Conservation (phyloP, 169 alveolate genomes). For the Babesia ovis region DNA sequence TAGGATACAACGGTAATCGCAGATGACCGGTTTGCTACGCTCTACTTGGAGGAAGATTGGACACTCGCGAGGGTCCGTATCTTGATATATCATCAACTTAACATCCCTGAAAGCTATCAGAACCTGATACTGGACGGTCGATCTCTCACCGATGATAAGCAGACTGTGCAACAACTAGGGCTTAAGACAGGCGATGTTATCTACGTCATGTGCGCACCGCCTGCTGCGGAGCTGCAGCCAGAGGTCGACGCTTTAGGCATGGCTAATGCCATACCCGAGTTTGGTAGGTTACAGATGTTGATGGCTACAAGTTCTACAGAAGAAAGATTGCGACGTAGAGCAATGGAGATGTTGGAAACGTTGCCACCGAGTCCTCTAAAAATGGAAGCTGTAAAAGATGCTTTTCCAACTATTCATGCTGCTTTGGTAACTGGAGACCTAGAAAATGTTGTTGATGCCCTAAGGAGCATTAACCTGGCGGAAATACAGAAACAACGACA, state of each 20-base stretch:
- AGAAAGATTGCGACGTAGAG: not conserved
- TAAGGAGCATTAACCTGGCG: constrained; percentile 3
- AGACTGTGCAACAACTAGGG: constrained; percentile 22
- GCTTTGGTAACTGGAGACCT: constrained; percentile 29
- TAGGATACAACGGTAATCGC: not conserved
- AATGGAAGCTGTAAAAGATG: constrained; percentile 19
- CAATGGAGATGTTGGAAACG: not conserved
- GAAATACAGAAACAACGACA: constrained; percentile 52
- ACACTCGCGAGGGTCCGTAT: constrained; percentile 9
- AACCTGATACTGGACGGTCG: constrained; percentile 39
- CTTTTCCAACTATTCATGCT: constrained; percentile 14
- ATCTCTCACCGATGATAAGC: not conserved
- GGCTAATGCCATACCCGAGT: no score
- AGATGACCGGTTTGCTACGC: constrained; percentile 57
- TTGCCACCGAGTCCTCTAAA: constrained; percentile 11
- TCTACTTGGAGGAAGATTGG: constrained; percentile 63
- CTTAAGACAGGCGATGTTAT: constrained; percentile 38
- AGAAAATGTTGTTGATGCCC: constrained; percentile 20
- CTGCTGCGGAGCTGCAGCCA: not conserved
- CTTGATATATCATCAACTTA: constrained; percentile 32
- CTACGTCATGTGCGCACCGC: constrained; percentile 7
- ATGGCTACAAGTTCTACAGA: not conserved
- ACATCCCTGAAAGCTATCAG: constrained; percentile 30
- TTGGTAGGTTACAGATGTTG: not conserved
- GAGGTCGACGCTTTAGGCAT: no score